Evolutionary conservation across 1,284 basidiomycete species (phyloP).

Genomic region (Amylostereum areolatum): DNA sequence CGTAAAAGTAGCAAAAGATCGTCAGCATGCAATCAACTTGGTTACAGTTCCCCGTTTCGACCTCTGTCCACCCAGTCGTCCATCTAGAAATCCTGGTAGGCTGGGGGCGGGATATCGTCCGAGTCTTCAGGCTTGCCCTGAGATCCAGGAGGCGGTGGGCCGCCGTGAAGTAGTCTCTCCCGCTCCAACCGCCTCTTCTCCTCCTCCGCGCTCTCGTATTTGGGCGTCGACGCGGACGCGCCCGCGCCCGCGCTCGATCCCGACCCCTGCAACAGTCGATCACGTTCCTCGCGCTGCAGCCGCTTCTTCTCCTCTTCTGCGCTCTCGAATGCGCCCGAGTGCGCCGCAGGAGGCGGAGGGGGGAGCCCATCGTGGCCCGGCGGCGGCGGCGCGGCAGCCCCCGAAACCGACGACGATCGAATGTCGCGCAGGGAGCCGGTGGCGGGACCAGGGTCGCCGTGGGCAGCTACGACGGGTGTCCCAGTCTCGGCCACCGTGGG

Average conservation of each 20-base stretch:
- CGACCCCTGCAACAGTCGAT: slow-evolving; percentile 26
- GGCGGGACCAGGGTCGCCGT: slow-evolving; percentile 56
- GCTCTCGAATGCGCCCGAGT: slow-evolving; percentile 24
- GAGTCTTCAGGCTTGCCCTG: slow-evolving; percentile 17
- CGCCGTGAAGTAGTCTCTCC: slow-evolving; percentile 24
- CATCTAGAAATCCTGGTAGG: slow-evolving; percentile 48
- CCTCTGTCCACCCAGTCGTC: no score
- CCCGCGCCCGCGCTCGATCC: slow-evolving; percentile 6
- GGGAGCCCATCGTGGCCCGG: slow-evolving; percentile 20
- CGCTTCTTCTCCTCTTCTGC: slow-evolving; percentile 52
- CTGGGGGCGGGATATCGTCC: slow-evolving; percentile 54
- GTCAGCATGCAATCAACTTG: no score
- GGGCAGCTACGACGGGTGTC: slow-evolving; percentile 45
- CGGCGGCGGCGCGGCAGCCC: slow-evolving; percentile 12
- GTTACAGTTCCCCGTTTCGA: no score
- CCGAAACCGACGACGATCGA: slow-evolving; percentile 30
- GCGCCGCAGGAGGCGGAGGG: slow-evolving; percentile 19
- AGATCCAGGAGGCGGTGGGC: slow-evolving; percentile 3
- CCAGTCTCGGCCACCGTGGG: slow-evolving; percentile 66
- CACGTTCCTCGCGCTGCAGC: slow-evolving; percentile 32
- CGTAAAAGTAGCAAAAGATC: no score
- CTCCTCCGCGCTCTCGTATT: slow-evolving; percentile 31
- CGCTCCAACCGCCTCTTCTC: slow-evolving; percentile 35
- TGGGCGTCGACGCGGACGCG: slow-evolving; percentile 7
- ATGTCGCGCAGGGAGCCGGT: slow-evolving; percentile 56